Base-by-base conservation (phyloP, 495 filamentous ascomycete species). In the Sphaerosporella brunnea region DNA sequence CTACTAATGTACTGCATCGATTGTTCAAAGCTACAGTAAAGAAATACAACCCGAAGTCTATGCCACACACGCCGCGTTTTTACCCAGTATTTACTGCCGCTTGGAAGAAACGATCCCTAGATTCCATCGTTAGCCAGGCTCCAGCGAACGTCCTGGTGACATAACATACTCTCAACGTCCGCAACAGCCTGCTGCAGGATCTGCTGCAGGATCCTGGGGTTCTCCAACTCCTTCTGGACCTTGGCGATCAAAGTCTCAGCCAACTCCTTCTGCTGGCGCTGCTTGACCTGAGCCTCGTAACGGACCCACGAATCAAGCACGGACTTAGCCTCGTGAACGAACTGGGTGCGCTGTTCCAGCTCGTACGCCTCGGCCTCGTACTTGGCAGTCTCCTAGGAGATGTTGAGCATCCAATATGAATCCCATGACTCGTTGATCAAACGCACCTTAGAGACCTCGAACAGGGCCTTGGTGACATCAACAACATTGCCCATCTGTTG, bases 251-350 rank as follows among this genome's bases (percentile, higher is more conserved):
- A 69, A 63, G 67, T 72, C 63, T 94, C 79, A 45, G 90, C 84
- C 54, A 99, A 74, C 75, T 99, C 90, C 65, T 73, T 78, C 74
- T 99, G 90, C 71, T 96, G 84, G 62, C 90, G 77, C 69, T 86
- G 80, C 82, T 95, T 99, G 60, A 96, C 86, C 71, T 96, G 90
- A 49, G 80, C 73, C 72, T 99, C 90, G 66, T 99, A 99, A 59
- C 90, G 78, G 48, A 95, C 86, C 90, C 92, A 96, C 43, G 86
- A 94, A 64, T 99, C 90, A 47, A 99, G 77, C 28, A 95, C 88
- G 41, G 73, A 59, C 78, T 94, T 96, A 53, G 88, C 92, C 74
- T 99, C 92, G 47, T 73, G 66, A 23, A 83, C 85, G 47, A 95
- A 70, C 44, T 82, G 79, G 45, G 86, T 93, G 65, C 73, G 79